Conservation (phyloP, 1,284 basidiomycete genomes). For the Ganoderma resinaceum region DNA sequence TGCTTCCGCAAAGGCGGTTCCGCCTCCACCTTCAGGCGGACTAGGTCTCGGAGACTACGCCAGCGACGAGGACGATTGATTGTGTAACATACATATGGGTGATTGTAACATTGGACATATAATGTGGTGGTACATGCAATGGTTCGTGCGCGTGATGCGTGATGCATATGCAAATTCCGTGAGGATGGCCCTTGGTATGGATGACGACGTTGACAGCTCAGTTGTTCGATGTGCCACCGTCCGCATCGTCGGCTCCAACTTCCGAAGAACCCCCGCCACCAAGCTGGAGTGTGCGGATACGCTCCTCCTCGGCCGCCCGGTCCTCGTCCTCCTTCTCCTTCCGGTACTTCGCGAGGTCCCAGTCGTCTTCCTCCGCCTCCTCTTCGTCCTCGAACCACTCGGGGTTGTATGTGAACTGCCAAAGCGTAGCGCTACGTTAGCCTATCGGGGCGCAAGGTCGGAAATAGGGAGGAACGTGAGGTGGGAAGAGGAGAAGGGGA, state of each 20-base stretch:
- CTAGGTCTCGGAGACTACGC: constrained; percentile 76
- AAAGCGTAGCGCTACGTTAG: constrained; percentile 7
- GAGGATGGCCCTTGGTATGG: neutral
- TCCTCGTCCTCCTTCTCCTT: constrained; percentile 70
- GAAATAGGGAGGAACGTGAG: constrained; percentile 8
- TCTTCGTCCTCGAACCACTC: constrained; percentile 94
- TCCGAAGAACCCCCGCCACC: constrained; percentile 23
- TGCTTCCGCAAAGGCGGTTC: constrained; percentile 38
- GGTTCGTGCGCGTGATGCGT: constrained; percentile 6
- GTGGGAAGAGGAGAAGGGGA: constrained; percentile 14
- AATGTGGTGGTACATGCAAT: constrained; percentile 25
- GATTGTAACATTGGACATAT: constrained; percentile 26
- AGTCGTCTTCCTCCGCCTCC: constrained; percentile 77
- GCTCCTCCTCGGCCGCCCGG: constrained; percentile 48
- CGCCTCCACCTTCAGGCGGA: constrained; percentile 46
- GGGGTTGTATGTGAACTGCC: constrained; percentile 92
- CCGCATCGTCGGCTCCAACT: constrained; percentile 28
- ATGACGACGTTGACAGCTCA: constrained; percentile 2
- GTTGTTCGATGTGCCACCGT: constrained; percentile 23
- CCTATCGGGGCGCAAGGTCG: neutral
- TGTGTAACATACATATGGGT: constrained; percentile 24
- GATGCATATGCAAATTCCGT: constrained; percentile 21
- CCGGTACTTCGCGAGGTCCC: constrained; percentile 74
- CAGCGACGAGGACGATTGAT: constrained; percentile 72
- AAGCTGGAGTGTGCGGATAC: constrained; percentile 42